These are phyloP conservation scores for Quercus ilex DNA, from an alignment of 306 rosid genomes.

Conservation along the genomic window DNA sequence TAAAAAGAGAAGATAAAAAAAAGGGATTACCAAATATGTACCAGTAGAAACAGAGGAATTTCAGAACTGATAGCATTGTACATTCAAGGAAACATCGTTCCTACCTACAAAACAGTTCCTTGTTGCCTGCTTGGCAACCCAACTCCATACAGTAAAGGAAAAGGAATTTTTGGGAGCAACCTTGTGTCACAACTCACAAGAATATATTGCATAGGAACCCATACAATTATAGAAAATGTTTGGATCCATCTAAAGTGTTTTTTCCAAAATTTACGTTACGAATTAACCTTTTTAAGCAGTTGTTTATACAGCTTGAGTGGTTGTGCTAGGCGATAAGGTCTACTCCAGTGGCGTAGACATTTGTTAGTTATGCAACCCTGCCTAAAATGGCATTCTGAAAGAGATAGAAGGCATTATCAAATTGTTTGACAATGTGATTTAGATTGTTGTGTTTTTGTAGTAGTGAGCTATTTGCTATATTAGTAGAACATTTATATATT, in stretches of 20 bases:
- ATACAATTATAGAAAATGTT: neutral
- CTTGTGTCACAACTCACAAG: neutral
- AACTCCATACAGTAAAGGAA: neutral
- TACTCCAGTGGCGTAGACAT: neutral
- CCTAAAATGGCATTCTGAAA: neutral
- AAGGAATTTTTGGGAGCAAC: neutral
- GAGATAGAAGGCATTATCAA: neutral
- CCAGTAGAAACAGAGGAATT: neutral
- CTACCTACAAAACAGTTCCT: neutral
- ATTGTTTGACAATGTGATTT: neutral
- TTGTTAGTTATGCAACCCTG: neutral
- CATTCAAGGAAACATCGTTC: neutral
- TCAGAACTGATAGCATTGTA: neutral
- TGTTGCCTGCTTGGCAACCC: neutral
- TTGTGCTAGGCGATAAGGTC: neutral
- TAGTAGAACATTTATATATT: neutral
- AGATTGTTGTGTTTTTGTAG: neutral
- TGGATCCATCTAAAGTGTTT: neutral
- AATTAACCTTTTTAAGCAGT: neutral
- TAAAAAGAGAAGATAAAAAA: neutral
- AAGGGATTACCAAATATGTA: neutral
- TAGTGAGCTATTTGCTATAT: neutral
- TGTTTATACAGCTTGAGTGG: neutral
- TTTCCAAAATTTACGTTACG: neutral
- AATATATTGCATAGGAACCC: neutral